Evolutionary conservation across 148 eudicot genomes (phyloP), one percentile per base, ranked within the genome.

Genomic region (Rhododendron henanense): DNA sequence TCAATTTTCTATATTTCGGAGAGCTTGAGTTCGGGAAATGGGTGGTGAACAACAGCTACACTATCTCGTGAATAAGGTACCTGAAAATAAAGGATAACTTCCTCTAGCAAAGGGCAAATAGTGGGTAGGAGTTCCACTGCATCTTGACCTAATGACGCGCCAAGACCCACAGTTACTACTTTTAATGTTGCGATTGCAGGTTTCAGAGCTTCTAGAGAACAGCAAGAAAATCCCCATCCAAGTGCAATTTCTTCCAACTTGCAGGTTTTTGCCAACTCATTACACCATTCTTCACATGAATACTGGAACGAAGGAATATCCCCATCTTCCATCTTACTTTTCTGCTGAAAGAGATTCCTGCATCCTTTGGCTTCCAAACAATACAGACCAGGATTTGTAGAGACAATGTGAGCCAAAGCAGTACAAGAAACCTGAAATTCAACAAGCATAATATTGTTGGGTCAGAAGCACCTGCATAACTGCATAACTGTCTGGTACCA

Each of bases 161-260:
- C 99, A 87, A 96, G 89, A 86, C 99, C 99, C 57, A 96, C 92
- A 78, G 82, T 83, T 76, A 96, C 73, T 74, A 90, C 28, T 90
- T 90, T 92, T 37, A 96, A 85, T 73, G 86, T 87, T 86, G 83
- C 85, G 47, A 93, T 86, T 59, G 92, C 92, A 88, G 95, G 94
- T 83, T 85, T 90, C 81, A 94, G 61, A 75, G 89, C 88, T 85
- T 88, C 82, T 50, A 96, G 44, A 69, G 93, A 90, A 83, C 81
- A 88, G 83, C 83, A 88, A 3, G 97, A 94, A 87, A 93, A 94
- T 84, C 99, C 98, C 99, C 99, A 96, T 71, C 99, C 99, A 59
- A 92, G 83, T 73, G 91, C 88, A 84, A 95, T 86, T 85, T 91
- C 93, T 87, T 92, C 96, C 90, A 96, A 88, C 82, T 85, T 91